These are phyloP conservation scores for Oidium heveae DNA, from an alignment of 2,329 filamentous ascomycete genomes.

Conservation along the genomic window DNA sequence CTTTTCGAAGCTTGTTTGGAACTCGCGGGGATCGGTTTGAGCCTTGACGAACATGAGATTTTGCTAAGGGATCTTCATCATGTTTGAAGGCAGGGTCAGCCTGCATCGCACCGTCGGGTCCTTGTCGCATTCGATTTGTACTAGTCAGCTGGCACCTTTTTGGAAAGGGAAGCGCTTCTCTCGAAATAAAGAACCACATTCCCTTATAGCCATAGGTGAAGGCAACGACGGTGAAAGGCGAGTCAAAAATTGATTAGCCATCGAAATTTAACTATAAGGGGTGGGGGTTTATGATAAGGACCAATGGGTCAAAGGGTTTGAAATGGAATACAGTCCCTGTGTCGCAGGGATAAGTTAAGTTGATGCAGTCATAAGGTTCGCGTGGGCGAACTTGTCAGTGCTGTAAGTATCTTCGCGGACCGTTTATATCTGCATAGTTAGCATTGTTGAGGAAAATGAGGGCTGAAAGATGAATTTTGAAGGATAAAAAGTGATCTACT, in stretches of 20 bases:
- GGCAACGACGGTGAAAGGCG: neutral
- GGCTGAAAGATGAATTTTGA: too few species aligned
- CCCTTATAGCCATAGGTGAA: neutral
- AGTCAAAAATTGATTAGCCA: neutral
- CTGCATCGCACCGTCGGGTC: neutral
- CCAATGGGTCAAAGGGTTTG: neutral
- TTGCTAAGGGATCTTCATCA: neutral
- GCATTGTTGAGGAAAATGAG: too few species aligned
- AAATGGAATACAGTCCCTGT: neutral
- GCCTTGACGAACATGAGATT: neutral
- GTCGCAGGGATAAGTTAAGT: neutral
- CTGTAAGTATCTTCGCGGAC: neutral
- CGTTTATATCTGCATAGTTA: too few species aligned
- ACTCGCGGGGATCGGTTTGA: neutral
- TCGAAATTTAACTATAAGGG: neutral
- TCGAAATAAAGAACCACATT: neutral
- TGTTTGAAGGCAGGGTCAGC: neutral
- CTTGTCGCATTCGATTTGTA: neutral
- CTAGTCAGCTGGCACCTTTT: neutral
- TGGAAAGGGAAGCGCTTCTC: neutral
- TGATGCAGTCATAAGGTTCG: too few species aligned
- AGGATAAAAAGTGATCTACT: too few species aligned
- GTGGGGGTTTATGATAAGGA: neutral
- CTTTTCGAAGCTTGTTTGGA: neutral
- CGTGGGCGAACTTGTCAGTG: neutral